A percentile compares a stretch with the other conserved stretches of the same genome.
Evolutionary conservation across 257 asterid genomes (phyloP).

Genomic region (Salvia miltiorrhiza): DNA sequence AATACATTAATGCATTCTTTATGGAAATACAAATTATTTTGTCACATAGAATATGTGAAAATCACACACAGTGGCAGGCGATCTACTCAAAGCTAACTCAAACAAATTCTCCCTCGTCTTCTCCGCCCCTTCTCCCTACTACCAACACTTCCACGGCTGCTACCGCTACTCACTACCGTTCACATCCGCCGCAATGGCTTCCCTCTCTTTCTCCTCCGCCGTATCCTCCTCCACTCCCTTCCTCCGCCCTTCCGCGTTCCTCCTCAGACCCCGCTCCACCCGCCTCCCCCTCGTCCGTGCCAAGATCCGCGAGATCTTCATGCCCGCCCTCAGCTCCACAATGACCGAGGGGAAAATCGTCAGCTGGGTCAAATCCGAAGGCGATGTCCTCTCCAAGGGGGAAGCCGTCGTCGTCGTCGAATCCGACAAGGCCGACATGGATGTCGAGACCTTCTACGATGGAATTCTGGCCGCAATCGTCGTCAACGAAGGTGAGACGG

Average conservation of each 20-base stretch:
- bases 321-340: conserved; percentile 94
- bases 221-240: conserved; percentile 47
- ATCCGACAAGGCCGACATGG: conserved; percentile 87
- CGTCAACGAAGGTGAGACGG: conserved; percentile 66
- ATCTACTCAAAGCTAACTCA: conserved; percentile 35
- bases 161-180: not conserved
- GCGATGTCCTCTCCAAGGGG: conserved; percentile 75
- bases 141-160: not conserved
- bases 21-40: not conserved
- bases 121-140: conserved; percentile 44
- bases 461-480: conserved; percentile 75
- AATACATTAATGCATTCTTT: no score
- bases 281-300: conserved; percentile 39
- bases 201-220: conserved; percentile 56
- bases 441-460: conserved; percentile 72
- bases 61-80: conserved; percentile 16
- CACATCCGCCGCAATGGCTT: conserved; percentile 26
- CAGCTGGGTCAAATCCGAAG: conserved; percentile 81
- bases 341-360: conserved; percentile 95
- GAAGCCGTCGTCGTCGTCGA: conserved; percentile 87
- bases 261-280: conserved; percentile 28
- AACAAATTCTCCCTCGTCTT: conserved; percentile 48
- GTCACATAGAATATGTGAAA: not conserved
- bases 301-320: conserved; percentile 89
- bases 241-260: conserved; percentile 39